These are phyloP conservation scores for Eudorina sp. DNA, from an alignment of 139 green algal genomes.

Conservation along the genomic window DNA sequence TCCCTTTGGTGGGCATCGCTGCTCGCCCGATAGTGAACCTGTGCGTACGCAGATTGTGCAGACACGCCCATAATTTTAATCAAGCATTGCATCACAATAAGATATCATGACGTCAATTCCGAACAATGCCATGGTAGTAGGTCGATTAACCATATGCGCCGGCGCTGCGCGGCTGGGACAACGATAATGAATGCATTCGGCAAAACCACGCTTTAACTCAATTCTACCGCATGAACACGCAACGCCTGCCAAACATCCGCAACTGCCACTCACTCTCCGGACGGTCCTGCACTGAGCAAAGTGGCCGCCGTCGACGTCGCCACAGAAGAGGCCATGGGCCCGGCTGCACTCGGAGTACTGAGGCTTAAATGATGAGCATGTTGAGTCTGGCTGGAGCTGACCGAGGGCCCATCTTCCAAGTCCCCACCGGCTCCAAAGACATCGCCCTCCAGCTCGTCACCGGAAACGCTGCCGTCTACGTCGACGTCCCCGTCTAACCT, in stretches of 20 bases:
- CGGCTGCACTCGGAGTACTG: conserved; percentile 4
- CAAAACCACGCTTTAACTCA: too few species aligned
- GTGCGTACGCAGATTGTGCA: too few species aligned
- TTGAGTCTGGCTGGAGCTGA: conserved; percentile 13
- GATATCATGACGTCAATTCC: too few species aligned
- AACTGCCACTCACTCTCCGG: conserved; percentile 34
- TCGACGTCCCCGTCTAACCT: neutral
- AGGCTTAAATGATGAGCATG: conserved; percentile 13
- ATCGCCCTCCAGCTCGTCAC: conserved; percentile 1
- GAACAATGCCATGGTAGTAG: too few species aligned
- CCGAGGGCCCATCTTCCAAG: conserved; percentile 15
- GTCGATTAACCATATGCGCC: too few species aligned
- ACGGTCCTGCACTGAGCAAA: conserved; percentile 11
- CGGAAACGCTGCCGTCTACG: neutral
- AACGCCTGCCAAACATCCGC: too few species aligned
- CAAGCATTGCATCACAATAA: too few species aligned
- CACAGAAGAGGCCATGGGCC: conserved; percentile 8
- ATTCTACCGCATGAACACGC: too few species aligned
- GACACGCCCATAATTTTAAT: too few species aligned
- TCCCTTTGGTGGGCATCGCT: neutral
- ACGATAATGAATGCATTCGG: too few species aligned
- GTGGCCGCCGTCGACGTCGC: neutral
- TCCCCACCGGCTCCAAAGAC: conserved; percentile 6
- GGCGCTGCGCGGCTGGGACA: too few species aligned
- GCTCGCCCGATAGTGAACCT: conserved; percentile 31